These are phyloP conservation scores for Aspergillus costaricaensis DNA, from an alignment of 2,329 filamentous ascomycete species.

Conservation along the genomic window DNA sequence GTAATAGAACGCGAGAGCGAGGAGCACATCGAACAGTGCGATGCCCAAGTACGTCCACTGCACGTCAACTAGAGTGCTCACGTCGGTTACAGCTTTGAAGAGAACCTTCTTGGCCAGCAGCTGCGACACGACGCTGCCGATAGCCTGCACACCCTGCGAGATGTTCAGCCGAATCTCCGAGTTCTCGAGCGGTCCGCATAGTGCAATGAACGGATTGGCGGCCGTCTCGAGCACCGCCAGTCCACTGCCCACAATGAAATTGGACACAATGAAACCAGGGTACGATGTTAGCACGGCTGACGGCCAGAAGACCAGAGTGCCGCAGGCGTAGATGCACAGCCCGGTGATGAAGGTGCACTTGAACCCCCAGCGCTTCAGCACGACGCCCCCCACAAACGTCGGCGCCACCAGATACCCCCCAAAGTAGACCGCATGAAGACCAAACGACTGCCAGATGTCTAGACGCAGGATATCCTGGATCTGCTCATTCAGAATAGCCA, in stretches of 20 bases:
- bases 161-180: constrained; percentile 62
- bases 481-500: constrained; percentile 74
- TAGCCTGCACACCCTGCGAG: constrained; percentile 62
- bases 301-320: constrained; percentile 64
- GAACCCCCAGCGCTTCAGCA: constrained; percentile 63
- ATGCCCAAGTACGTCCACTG: constrained; percentile 68
- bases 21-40: constrained; percentile 59
- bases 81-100: constrained; percentile 53
- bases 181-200: constrained; percentile 63
- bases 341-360: constrained; percentile 64
- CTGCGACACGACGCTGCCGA: constrained; percentile 61
- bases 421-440: constrained; percentile 62
- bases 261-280: constrained; percentile 61
- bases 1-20: constrained; percentile 63
- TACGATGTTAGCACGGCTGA: constrained; percentile 64
- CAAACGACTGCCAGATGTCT: constrained; percentile 40
- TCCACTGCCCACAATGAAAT: constrained; percentile 63
- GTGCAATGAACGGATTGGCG: constrained; percentile 63
- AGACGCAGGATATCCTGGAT: constrained; percentile 55
- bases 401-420: constrained; percentile 61
- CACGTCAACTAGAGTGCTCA: constrained; percentile 58
- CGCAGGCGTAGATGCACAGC: constrained; percentile 63
- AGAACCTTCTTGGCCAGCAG: constrained; percentile 61
- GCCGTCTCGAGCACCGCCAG: constrained; percentile 62
- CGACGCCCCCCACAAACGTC: constrained; percentile 55